Base-by-base conservation (phyloP, 805 yeast genomes). In the Torulaspora franciscae region DNA sequence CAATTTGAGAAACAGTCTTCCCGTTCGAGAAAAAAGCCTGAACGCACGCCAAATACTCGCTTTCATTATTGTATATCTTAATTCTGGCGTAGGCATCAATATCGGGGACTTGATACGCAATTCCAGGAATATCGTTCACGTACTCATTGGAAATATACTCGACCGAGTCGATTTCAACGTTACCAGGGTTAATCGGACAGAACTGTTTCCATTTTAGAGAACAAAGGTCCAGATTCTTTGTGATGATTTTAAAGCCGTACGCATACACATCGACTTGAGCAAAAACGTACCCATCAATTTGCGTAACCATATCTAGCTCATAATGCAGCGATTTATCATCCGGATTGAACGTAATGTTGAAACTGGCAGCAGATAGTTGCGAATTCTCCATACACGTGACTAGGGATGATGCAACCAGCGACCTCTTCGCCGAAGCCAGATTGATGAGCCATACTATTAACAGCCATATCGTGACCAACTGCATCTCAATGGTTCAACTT, bases 121-220 rank as follows among this genome's bases (percentile, higher is more conserved):
- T 83, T 8, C 85, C 89, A 0, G 97, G 97, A 52, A 90, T 77
- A 60, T 70, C 64, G 28, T 69, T 61, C 23, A 74, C 77, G 52
- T 81, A 79, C 14, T 58, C 54, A 8, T 67, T 55, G 14, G 79
- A 65, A 23, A 82, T 72, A 50, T 85, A 79, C 62, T 80, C 76
- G 46, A 83, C 68, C 17, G 93, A 79, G 52, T 84, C 83, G 41
- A 90, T 75, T 56, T 85, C 86, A 59, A 90, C 76, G 32, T 78
- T 67, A 26, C 96, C 96, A 0, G 96, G 90, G 55, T 73, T 80
- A 27, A 90, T 64, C 1, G 96, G 96, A 67, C 97, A 90, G 61
- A 90, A 85, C 68, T 90, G 95, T 59, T 83, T 84, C 84, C 95
- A 82, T 42, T 77, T 65, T 32, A 70, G 45, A 4, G 55, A 37